Conservation (phyloP, 2,329 filamentous ascomycete genomes). For the Penicillium sclerotiorum region DNA sequence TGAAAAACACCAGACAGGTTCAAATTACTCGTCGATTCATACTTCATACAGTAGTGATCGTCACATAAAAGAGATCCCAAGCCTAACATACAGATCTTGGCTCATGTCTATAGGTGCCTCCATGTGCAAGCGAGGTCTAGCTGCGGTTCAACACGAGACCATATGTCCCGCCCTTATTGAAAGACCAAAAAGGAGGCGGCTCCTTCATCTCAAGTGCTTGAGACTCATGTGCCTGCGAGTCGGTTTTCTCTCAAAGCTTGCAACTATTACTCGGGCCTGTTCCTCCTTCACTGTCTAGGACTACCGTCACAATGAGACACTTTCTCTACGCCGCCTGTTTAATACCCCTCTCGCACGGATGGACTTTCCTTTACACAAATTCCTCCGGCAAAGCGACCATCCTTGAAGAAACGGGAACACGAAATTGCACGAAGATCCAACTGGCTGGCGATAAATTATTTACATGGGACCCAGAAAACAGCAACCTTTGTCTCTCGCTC, state of each 20-base stretch:
- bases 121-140: neutral
- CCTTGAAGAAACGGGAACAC: slow-evolving; percentile 3
- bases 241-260: neutral
- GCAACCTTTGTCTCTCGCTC: slow-evolving; percentile 16
- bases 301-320: neutral
- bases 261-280: neutral
- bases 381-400: slow-evolving; percentile 13
- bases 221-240: too few species aligned
- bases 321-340: neutral
- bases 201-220: too few species aligned
- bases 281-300: neutral
- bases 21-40: neutral
- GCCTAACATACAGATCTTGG: neutral
- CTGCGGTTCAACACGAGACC: neutral
- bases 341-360: slow-evolving; percentile 3
- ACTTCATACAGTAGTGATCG: neutral
- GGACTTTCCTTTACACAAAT: slow-evolving; percentile 22
- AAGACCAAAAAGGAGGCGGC: too few species aligned
- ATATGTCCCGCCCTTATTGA: too few species aligned
- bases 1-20: too few species aligned
- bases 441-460: slow-evolving; percentile 13
- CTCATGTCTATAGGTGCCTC: neutral
- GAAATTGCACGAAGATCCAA: slow-evolving; percentile 12
- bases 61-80: neutral
- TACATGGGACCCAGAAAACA: slow-evolving; percentile 19